phyloP scores from a whole-genome alignment of 1,284 basidiomycete genomes.

The Trametes versicolor region DNA sequence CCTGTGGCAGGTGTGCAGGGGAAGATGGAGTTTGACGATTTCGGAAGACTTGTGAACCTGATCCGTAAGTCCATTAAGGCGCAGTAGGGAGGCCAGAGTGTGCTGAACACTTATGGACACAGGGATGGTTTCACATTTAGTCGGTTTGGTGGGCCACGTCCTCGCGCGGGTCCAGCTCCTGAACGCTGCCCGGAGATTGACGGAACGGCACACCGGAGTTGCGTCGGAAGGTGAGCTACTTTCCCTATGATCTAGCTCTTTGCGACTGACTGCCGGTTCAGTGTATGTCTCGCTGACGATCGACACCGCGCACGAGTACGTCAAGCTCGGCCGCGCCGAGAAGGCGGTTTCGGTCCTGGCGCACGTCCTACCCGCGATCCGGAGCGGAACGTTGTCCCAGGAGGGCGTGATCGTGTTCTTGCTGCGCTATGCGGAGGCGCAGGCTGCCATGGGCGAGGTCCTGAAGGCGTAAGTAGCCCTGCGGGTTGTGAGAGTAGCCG shows the following conservation, averaged over 20 bases:
- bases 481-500: neutral
- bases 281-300: conserved; percentile 74
- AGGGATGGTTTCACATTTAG: conserved; percentile 73
- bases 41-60: conserved; percentile 57
- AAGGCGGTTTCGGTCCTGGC: conserved; percentile 73
- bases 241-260: neutral
- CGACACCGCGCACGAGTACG: conserved; percentile 81
- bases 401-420: conserved; percentile 65
- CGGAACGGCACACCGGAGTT: conserved; percentile 37
- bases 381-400: conserved; percentile 53
- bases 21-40: conserved; percentile 55
- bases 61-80: conserved; percentile 51
- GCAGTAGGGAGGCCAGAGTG: neutral
- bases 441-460: conserved; percentile 70
- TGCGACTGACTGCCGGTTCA: conserved; percentile 41
- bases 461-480: conserved; percentile 62
- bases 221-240: conserved; percentile 61
- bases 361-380: conserved; percentile 59
- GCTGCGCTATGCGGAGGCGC: conserved; percentile 72
- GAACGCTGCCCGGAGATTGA: conserved; percentile 40
- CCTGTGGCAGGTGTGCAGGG: conserved; percentile 26
- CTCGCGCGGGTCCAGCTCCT: conserved; percentile 55
- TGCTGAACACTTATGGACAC: conserved; percentile 16
- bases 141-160: conserved; percentile 68
- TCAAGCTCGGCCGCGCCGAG: conserved; percentile 77